phyloP scores from a whole-genome alignment of 2,329 filamentous ascomycete species.

The Xylaria multiplex region DNA sequence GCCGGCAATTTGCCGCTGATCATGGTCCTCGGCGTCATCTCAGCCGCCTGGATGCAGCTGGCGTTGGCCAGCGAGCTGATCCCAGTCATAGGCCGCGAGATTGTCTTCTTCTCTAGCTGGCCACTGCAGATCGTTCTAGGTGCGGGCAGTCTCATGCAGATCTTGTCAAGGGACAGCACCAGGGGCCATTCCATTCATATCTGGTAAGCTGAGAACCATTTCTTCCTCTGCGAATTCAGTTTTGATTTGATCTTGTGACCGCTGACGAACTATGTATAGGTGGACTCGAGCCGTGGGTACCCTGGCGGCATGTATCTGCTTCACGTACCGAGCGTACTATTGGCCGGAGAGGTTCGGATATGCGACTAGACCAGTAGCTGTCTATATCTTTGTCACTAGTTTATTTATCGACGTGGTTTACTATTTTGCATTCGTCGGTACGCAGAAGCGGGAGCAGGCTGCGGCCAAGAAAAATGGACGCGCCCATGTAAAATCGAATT shows the following conservation, averaged over 20 bases:
- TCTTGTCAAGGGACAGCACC: slow-evolving; percentile 7
- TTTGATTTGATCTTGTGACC: slow-evolving; percentile 3
- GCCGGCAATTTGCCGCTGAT: slow-evolving; percentile 3
- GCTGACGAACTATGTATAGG: slow-evolving; percentile 5
- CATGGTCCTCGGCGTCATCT: slow-evolving; percentile 3
- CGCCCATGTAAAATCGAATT: slow-evolving; percentile 2
- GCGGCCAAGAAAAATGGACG: slow-evolving; percentile 11
- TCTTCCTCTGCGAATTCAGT: slow-evolving; percentile 6
- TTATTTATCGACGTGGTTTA: slow-evolving; percentile 5
- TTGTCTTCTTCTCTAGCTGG: slow-evolving; percentile 11
- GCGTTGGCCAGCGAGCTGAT: slow-evolving; percentile 6
- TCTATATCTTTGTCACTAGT: slow-evolving; percentile 8
- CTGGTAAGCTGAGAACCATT: slow-evolving; percentile 2
- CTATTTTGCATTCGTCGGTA: slow-evolving; percentile 7
- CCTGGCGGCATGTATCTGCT: slow-evolving; percentile 6
- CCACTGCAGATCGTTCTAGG: slow-evolving; percentile 11
- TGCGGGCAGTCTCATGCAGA: slow-evolving; percentile 3
- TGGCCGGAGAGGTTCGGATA: slow-evolving; percentile 9
- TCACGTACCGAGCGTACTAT: slow-evolving; percentile 10
- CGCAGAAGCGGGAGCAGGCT: neutral
- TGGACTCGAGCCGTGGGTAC: slow-evolving; percentile 5
- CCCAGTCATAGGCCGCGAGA: slow-evolving; percentile 7
- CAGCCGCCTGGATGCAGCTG: slow-evolving; percentile 9
- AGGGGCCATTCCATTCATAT: slow-evolving; percentile 6
- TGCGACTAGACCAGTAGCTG: slow-evolving; percentile 4